phyloP scores from a whole-genome alignment of 495 filamentous ascomycete genomes.

The Neohortaea acidophila region DNA sequence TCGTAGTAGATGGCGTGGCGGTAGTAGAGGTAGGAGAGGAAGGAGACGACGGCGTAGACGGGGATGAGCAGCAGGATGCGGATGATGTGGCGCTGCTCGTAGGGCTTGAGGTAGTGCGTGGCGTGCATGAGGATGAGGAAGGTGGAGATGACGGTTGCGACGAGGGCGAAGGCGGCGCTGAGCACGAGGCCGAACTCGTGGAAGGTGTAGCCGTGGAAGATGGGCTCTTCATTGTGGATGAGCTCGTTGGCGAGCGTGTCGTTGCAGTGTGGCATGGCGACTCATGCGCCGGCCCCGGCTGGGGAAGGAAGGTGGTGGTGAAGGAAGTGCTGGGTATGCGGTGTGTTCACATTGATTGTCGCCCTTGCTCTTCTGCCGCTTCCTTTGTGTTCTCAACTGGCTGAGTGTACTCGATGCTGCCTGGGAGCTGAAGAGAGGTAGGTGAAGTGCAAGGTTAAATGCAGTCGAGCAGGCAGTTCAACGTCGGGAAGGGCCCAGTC shows the following conservation, averaged over 20 bases:
- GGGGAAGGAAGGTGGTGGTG: too few species aligned
- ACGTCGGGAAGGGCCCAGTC: too few species aligned
- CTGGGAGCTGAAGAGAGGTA: too few species aligned
- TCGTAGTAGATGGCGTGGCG: constrained; percentile 69
- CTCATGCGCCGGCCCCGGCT: too few species aligned
- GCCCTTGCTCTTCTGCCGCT: too few species aligned
- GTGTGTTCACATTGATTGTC: too few species aligned
- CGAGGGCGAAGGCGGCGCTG: constrained; percentile 37
- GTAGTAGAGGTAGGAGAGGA: constrained; percentile 64
- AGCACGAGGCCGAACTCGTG: constrained; percentile 38
- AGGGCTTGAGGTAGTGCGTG: constrained; percentile 65
- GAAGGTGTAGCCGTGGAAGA: constrained; percentile 33
- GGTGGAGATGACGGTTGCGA: constrained; percentile 40
- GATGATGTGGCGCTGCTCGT: constrained; percentile 79
- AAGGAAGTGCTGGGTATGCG: too few species aligned
- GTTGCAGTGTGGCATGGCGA: constrained; percentile 20
- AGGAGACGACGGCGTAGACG: constrained; percentile 64
- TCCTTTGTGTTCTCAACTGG: too few species aligned
- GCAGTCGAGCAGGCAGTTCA: too few species aligned
- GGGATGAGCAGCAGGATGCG: constrained; percentile 87
- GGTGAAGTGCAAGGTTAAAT: too few species aligned
- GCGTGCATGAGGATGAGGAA: constrained; percentile 65
- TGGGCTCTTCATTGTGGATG: constrained; percentile 15
- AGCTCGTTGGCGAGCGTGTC: constrained; percentile 8
- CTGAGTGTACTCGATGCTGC: too few species aligned